Evolutionary conservation across 202 grass and related monocot species (phyloP).

Genomic region (Alloteropsis angusta): DNA sequence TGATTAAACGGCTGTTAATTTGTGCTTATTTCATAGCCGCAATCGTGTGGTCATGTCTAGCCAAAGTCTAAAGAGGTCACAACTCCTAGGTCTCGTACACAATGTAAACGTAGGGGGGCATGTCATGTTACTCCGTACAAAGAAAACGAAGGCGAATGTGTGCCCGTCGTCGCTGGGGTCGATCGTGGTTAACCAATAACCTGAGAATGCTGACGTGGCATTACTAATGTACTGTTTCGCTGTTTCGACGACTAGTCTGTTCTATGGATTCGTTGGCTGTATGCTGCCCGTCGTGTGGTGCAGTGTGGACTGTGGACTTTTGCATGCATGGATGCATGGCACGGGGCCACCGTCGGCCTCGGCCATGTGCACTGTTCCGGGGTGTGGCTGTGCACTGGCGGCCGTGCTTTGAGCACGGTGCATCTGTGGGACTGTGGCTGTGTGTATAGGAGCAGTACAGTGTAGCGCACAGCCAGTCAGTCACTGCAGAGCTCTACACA

Average conservation of each 20-base stretch:
- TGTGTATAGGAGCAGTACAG: neutral
- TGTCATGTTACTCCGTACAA: neutral
- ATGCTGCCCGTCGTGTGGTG: neutral
- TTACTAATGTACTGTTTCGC: neutral
- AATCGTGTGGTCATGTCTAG: neutral
- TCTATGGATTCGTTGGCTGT: neutral
- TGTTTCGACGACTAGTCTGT: neutral
- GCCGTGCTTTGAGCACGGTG: neutral
- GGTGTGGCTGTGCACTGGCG: neutral
- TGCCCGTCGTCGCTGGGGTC: neutral
- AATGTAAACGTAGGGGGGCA: conserved; percentile 4
- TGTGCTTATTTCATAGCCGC: neutral
- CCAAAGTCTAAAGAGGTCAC: neutral
- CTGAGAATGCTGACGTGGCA: neutral
- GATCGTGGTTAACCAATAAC: neutral
- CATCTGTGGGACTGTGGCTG: neutral
- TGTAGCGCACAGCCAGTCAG: neutral
- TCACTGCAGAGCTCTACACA: neutral
- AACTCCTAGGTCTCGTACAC: neutral
- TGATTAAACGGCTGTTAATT: neutral
- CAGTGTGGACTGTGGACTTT: neutral
- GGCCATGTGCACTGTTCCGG: neutral
- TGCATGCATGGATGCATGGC: neutral
- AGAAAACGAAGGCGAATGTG: neutral
- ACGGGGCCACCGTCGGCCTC: too few species aligned